phyloP scores from a whole-genome alignment of 176 grass and related monocot species.

The Oryza punctata region DNA sequence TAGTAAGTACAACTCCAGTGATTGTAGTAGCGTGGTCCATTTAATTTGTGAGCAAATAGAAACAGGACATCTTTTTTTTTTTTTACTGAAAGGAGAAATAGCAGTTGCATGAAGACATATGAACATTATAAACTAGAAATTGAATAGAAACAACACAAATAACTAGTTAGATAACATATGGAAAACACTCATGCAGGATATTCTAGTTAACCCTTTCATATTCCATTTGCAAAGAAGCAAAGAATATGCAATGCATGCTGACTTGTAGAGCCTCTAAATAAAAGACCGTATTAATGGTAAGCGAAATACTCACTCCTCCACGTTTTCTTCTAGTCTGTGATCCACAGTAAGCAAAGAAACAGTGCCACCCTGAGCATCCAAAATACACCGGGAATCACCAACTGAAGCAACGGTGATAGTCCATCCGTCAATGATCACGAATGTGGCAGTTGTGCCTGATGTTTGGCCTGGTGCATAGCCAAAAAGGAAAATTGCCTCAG shows the following conservation, averaged over 20 bases:
- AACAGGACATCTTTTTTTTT: background rate
- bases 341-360: slow-evolving; percentile 93
- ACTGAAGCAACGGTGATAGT: slow-evolving; percentile 94
- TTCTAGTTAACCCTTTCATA: background rate
- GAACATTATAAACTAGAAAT: slow-evolving; percentile 11
- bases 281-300: background rate
- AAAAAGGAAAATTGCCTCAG: slow-evolving; percentile 6
- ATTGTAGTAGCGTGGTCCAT: background rate
- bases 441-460: slow-evolving; percentile 92
- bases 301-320: slow-evolving; percentile 76
- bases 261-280: background rate
- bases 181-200: background rate
- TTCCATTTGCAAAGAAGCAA: background rate
- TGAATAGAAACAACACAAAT: slow-evolving; percentile 6
- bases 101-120: background rate
- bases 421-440: slow-evolving; percentile 96
- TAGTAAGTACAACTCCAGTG: background rate
- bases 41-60: background rate
- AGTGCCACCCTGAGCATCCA: slow-evolving; percentile 72
- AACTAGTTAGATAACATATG: background rate
- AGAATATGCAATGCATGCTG: background rate
- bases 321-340: slow-evolving; percentile 95
- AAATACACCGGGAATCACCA: slow-evolving; percentile 93
- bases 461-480: slow-evolving; percentile 67
- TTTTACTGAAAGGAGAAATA: background rate